Evolutionary conservation across 1,139 yeast species (phyloP).

Genomic region (Suhomyces coccinellae): DNA sequence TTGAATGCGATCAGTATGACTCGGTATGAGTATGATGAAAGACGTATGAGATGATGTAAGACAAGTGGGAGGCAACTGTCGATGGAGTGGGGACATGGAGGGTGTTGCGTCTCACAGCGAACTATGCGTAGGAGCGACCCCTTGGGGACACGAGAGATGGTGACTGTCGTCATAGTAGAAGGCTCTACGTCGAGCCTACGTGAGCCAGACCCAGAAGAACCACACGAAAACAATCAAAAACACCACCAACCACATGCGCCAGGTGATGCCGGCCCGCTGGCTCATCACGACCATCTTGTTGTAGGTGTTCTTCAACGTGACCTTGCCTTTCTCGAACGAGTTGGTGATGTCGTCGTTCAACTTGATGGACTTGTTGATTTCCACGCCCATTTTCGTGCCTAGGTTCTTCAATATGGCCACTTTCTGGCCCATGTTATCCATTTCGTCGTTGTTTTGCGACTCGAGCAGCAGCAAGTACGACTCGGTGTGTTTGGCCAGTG

Average conservation of each 20-base stretch:
- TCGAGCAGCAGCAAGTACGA: slow-evolving; percentile 72
- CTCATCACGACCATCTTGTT: slow-evolving; percentile 80
- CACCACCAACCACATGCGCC: slow-evolving; percentile 76
- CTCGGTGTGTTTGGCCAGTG: slow-evolving; percentile 48
- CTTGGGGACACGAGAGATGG: no score
- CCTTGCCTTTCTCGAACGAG: slow-evolving; percentile 42
- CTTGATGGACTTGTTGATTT: slow-evolving; percentile 72
- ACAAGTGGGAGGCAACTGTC: no score
- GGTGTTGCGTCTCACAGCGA: no score
- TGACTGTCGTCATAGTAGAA: no score
- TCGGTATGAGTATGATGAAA: no score
- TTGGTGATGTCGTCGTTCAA: slow-evolving; percentile 59
- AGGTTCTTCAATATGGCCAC: slow-evolving; percentile 69
- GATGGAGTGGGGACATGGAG: no score
- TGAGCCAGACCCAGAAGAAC: slow-evolving; percentile 84
- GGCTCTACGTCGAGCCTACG: slow-evolving; percentile 31
- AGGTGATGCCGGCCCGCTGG: slow-evolving; percentile 73
- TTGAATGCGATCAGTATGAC: no score
- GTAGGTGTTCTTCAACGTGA: slow-evolving; percentile 63
- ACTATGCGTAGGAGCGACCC: no score
- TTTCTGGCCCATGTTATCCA: slow-evolving; percentile 68
- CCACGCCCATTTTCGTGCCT: slow-evolving; percentile 78
- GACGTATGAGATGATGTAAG: no score
- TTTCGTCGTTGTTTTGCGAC: slow-evolving; percentile 79
- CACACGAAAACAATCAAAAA: slow-evolving; percentile 61